A percentile compares a stretch with the other conserved stretches of the same genome.
phyloP scores from a whole-genome alignment of 78 protist species.

The Guillardia theta region DNA sequence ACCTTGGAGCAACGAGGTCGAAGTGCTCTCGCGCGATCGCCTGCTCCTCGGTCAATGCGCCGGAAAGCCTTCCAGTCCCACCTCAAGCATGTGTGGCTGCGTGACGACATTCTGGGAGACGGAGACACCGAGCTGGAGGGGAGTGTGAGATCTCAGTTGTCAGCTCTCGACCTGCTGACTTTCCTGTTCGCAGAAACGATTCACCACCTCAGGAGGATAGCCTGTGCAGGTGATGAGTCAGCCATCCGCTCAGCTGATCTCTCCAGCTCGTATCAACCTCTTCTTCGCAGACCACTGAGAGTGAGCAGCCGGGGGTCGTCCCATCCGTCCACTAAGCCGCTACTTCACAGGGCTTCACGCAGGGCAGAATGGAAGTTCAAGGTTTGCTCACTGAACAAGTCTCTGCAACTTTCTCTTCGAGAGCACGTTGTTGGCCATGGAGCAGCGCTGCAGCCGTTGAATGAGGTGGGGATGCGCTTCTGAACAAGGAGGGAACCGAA shows the following conservation, averaged over 20 bases:
- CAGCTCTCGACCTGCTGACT: no score
- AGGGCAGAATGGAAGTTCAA: no score
- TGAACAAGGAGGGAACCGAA: not conserved
- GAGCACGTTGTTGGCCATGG: conserved; percentile 84
- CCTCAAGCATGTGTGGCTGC: not conserved
- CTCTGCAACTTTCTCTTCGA: conserved; percentile 91
- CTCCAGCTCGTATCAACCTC: not conserved
- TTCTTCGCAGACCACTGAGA: not conserved
- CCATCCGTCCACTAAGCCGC: conserved; percentile 87
- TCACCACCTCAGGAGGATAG: not conserved
- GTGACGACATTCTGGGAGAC: not conserved
- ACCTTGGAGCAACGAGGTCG: not conserved
- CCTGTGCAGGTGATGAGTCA: no score
- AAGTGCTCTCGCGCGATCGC: not conserved
- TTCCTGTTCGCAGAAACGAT: not conserved
- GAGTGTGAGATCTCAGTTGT: no score
- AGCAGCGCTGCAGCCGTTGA: conserved; percentile 67
- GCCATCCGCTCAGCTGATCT: not conserved
- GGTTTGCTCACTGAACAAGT: no score
- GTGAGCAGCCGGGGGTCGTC: conserved; percentile 98
- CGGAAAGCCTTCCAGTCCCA: no score
- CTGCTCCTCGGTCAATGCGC: no score
- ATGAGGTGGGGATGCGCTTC: not conserved
- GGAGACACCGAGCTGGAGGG: not conserved
- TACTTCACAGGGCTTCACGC: no score